These are phyloP conservation scores for Geotrichum citri-aurantii DNA, from an alignment of 1,139 yeast species.

Conservation along the genomic window DNA sequence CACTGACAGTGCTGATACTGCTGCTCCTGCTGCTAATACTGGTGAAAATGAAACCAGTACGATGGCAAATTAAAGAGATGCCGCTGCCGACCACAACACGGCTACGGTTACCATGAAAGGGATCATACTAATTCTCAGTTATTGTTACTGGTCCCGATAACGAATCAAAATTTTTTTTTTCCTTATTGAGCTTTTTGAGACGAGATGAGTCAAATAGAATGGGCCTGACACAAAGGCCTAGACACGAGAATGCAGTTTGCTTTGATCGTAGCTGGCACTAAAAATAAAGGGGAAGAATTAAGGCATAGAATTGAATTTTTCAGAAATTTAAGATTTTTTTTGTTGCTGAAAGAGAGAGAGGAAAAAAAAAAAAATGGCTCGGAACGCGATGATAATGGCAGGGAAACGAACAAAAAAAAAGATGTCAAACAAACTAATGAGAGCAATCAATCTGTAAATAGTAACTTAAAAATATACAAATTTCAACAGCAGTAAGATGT, in stretches of 20 bases:
- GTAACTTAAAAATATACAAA: background rate
- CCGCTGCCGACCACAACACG: background rate
- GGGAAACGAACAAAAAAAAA: background rate
- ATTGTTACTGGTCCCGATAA: background rate
- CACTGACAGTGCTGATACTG: background rate
- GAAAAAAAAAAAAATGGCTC: background rate
- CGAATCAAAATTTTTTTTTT: background rate
- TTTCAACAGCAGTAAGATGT: background rate
- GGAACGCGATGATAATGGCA: background rate
- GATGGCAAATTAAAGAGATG: background rate
- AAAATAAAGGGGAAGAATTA: background rate
- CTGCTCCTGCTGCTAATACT: background rate
- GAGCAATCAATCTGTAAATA: background rate
- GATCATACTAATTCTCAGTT: background rate
- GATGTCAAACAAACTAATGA: background rate
- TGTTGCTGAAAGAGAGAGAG: background rate
- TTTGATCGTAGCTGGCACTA: background rate
- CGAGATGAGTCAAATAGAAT: background rate
- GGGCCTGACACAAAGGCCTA: background rate
- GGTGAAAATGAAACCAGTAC: background rate
- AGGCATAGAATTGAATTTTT: background rate
- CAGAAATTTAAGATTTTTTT: background rate
- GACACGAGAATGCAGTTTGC: background rate
- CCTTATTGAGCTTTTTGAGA: background rate
- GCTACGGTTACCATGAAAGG: background rate